Base-by-base conservation (phyloP, 2,329 filamentous ascomycete species). In the Magnaporthiopsis incrustans region DNA sequence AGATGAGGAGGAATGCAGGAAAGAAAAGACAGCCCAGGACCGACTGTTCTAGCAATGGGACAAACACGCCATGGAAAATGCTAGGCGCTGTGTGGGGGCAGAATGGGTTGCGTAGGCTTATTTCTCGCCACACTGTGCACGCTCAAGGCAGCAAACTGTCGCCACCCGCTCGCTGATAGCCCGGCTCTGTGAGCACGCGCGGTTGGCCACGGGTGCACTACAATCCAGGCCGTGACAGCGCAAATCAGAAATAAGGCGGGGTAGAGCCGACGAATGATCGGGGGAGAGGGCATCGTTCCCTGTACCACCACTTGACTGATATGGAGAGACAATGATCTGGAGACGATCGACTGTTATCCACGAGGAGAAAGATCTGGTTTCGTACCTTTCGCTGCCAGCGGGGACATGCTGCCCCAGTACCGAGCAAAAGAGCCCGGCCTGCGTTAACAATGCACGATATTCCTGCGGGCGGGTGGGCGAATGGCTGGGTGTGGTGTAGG, bases 331-430 rank as follows among this genome's bases (percentile, higher is more conserved):
- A 25, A 60, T 38, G 60, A 27, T 61, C 25, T 44, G 26, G 61
- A 59, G 35, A 38, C 11, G 4, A 12, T 38, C 14, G 35, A 18
- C 35, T 14, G 35, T 38, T 38, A 12, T 38, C 35, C 14, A 38
- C n/a, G n/a, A n/a, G 38, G 63, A 32, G 44, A 57, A 33, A 59
- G 63, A 59, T 63, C 61, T 59, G 60, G 33, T 27, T 63, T 66
- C 75, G 72, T 67, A 77, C 76, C 75, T 71, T 77, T 76, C 67
- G 74, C 75, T 61, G 70, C 71, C 65, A 77, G 61, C 59, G 75
- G 72, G 66, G 76, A 74, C 76, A 77, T 77, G 67, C 71, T 64
- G 65, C 22, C 18, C 44, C 44, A 14, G 10, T 53, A 25, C 56
- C 57, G 57, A 58, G 57, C 25, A 27, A 26, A 58, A 15, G 11